Evolutionary conservation across 2,329 filamentous ascomycete species (phyloP), one percentile per base, ranked within the genome.

Genomic region (Fusarium sp.): DNA sequence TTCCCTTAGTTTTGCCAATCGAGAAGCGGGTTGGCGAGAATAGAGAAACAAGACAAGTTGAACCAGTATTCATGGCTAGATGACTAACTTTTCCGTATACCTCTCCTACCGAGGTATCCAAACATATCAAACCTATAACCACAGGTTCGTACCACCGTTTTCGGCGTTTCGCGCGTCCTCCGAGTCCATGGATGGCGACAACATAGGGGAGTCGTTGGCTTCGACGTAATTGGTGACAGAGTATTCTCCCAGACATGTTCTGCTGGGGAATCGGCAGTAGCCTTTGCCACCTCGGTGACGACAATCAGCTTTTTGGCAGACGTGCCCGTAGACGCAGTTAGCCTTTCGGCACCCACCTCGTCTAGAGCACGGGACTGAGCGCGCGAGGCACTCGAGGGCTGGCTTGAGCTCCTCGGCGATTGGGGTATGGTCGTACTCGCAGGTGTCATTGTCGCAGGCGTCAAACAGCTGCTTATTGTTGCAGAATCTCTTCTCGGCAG

Each of bases 291-390:
- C 74, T 10, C 74, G 66, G 2, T 75, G 68, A 8, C 68, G 73
- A 3, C 76, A 78, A 15, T 78, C 72, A 1, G 37, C 25, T 17
- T 69, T 65, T 47, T 78, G 76, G 27, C 76, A 78, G 4, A 78
- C 72, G 17, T 78, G 76, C 0, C 76, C 76, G 5, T 66, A 63
- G 5, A 74, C 67, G 32, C 76, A 78, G 15, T 65, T 70, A 22
- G 43, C 37, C 30, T 67, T 61, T 37, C 70, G 63, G 47, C 74
- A 78, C 9, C 10, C 33, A 15, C 76, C 74, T 4, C 59, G 64
- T 4, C 65, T 63, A 0, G 72, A 65, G 15, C 76, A 78, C 1
- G 72, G 72, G 6, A 77, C 69, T 1, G 74, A 75, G 6, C 74
- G 76, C 1, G 76, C 65, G 0, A 78, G 47, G 2, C 65, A 37